Evolutionary conservation across 495 filamentous ascomycete species (phyloP).

Genomic region (Penicillium subrubescens): DNA sequence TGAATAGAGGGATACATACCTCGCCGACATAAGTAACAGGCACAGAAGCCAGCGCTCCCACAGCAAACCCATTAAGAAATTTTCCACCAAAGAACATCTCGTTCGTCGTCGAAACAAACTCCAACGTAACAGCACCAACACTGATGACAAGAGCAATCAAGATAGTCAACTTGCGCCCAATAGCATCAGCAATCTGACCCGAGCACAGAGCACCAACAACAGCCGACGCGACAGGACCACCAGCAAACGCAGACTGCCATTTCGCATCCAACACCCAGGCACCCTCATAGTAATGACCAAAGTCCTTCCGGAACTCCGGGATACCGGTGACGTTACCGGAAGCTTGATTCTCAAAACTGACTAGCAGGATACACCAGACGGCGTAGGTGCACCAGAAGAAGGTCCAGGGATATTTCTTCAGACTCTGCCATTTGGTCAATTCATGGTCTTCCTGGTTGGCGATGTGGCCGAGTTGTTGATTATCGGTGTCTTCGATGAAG

Average conservation of each 20-base stretch:
- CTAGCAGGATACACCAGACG: slow-evolving; percentile 28
- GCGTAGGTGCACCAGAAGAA: slow-evolving; percentile 25
- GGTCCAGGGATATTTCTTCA: slow-evolving; percentile 20
- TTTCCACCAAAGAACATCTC: slow-evolving; percentile 37
- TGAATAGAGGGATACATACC: slow-evolving; percentile 5
- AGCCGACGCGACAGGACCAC: slow-evolving; percentile 21
- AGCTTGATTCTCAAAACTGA: slow-evolving; percentile 37
- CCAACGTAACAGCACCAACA: slow-evolving; percentile 27
- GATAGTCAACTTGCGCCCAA: slow-evolving; percentile 18
- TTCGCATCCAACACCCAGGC: slow-evolving; percentile 29
- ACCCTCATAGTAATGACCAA: slow-evolving; percentile 28
- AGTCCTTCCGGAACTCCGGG: slow-evolving; percentile 36
- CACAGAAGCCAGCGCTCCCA: slow-evolving; percentile 26
- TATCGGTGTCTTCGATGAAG: slow-evolving; percentile 14
- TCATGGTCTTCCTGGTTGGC: slow-evolving; percentile 22
- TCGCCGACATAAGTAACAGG: slow-evolving; percentile 35
- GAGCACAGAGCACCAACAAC: slow-evolving; percentile 22
- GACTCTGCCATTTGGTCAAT: slow-evolving; percentile 18
- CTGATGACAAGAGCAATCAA: slow-evolving; percentile 23
- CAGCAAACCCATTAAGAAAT: slow-evolving; percentile 34
- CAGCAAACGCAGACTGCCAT: slow-evolving; percentile 36
- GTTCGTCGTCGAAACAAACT: slow-evolving; percentile 30
- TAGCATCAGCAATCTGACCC: slow-evolving; percentile 21
- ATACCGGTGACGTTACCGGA: slow-evolving; percentile 30
- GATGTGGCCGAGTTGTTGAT: slow-evolving; percentile 18